These are phyloP conservation scores for Trichoderma sp. DNA, from an alignment of 2,329 filamentous ascomycete genomes.

Conservation along the genomic window DNA sequence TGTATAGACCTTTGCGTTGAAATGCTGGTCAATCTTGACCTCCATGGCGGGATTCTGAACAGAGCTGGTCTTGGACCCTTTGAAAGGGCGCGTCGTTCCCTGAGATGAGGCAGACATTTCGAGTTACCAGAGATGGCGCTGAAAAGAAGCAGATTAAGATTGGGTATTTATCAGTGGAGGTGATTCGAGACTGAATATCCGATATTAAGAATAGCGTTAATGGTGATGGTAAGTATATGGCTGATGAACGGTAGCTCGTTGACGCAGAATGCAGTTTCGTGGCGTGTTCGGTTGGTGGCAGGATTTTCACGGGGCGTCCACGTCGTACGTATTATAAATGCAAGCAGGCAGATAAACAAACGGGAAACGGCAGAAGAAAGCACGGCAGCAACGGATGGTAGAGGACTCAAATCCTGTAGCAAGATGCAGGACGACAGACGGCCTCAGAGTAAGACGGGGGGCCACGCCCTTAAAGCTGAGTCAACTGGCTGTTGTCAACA, in stretches of 20 bases:
- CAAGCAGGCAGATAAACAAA: not conserved
- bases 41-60: slow-evolving; percentile 40
- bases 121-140: not conserved
- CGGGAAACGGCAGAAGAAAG: not conserved
- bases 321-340: not conserved
- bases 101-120: slow-evolving; percentile 27
- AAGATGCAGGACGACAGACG: not conserved
- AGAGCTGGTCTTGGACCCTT: slow-evolving; percentile 10
- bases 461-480: slow-evolving; percentile 16
- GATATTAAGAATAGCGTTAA: not conserved
- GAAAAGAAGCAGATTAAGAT: not conserved
- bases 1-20: slow-evolving; percentile 53
- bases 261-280: not conserved
- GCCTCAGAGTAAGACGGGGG: not conserved
- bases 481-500: slow-evolving; percentile 5
- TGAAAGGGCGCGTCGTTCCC: slow-evolving; percentile 14
- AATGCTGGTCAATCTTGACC: slow-evolving; percentile 53
- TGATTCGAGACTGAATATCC: not conserved
- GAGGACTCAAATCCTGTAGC: not conserved
- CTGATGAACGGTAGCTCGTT: not conserved
- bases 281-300: not conserved
- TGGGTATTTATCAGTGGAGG: not conserved
- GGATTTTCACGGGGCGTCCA: not conserved
- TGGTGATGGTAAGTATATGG: not conserved
- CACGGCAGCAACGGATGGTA: not conserved